Evolutionary conservation across 129 eudicot species (phyloP).

Genomic region (Flaveria ramosissima): DNA sequence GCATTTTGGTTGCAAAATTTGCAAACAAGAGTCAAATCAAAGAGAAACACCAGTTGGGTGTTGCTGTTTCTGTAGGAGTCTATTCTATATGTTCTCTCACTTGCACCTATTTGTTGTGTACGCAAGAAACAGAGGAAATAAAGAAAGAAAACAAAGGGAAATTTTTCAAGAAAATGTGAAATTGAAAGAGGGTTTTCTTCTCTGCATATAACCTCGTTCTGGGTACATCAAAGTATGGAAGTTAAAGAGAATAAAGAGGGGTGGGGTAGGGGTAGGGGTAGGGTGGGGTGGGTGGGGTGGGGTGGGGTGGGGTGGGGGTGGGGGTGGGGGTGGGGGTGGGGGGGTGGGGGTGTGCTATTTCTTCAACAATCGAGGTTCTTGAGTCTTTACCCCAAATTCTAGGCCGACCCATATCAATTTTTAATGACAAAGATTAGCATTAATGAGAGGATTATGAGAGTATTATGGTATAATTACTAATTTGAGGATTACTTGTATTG

Average conservation of each 20-base stretch:
- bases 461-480: constrained; percentile 2
- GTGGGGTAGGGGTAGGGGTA: neutral
- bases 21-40: constrained; percentile 48
- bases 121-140: constrained; percentile 34
- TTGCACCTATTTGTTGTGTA: constrained; percentile 38
- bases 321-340: neutral
- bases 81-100: constrained; percentile 24
- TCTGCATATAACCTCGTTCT: constrained; percentile 30
- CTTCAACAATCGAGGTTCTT: constrained; percentile 23
- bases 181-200: constrained; percentile 24
- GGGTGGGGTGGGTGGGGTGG: neutral
- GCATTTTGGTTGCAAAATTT: constrained; percentile 51
- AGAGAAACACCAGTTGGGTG: constrained; percentile 38
- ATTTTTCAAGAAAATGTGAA: constrained; percentile 25
- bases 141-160: constrained; percentile 25
- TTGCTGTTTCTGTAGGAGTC: constrained; percentile 32
- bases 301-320: neutral
- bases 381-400: constrained; percentile 29
- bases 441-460: constrained; percentile 24
- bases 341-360: constrained; percentile 6
- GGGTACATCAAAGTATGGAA: constrained; percentile 35
- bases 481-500: neutral
- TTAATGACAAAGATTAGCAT: constrained; percentile 26
- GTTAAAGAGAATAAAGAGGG: constrained; percentile 25
- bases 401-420: constrained; percentile 23